phyloP scores from a whole-genome alignment of 306 rosid species.

The Vigna radiata region DNA sequence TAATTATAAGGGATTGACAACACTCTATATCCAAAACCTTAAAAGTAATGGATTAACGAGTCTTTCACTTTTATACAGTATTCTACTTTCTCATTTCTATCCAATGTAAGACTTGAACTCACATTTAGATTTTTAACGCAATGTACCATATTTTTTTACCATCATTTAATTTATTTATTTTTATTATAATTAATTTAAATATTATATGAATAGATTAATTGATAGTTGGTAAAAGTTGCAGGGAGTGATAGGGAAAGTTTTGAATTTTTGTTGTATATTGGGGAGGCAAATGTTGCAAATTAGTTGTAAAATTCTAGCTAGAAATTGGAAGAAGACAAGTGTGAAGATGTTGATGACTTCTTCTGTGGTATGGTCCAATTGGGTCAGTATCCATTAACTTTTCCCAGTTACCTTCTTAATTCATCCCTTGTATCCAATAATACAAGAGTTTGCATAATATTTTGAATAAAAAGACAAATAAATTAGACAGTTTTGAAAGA shows the following conservation, averaged over 20 bases:
- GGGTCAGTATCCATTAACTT: constrained; percentile 18
- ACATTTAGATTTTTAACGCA: too few species aligned
- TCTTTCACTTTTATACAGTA: too few species aligned
- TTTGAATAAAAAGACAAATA: constrained; percentile 24
- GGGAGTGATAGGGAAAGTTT: neutral
- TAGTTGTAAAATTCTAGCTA: neutral
- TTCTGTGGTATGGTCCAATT: neutral
- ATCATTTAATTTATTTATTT: too few species aligned
- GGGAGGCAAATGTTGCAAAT: constrained; percentile 1
- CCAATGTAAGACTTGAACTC: too few species aligned
- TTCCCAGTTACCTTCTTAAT: constrained; percentile 11
- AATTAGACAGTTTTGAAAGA: neutral
- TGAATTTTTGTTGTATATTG: neutral
- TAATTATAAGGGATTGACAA: too few species aligned
- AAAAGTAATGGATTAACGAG: too few species aligned
- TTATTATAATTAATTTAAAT: neutral
- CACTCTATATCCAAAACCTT: too few species aligned
- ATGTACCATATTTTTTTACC: too few species aligned
- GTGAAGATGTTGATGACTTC: neutral
- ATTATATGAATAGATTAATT: neutral
- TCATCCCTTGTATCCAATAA: neutral
- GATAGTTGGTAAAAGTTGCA: neutral
- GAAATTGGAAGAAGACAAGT: neutral
- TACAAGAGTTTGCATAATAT: neutral
- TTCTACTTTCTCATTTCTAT: too few species aligned